These are phyloP conservation scores for Talaromyces sp. DNA, from an alignment of 2,329 filamentous ascomycete genomes.

Conservation along the genomic window DNA sequence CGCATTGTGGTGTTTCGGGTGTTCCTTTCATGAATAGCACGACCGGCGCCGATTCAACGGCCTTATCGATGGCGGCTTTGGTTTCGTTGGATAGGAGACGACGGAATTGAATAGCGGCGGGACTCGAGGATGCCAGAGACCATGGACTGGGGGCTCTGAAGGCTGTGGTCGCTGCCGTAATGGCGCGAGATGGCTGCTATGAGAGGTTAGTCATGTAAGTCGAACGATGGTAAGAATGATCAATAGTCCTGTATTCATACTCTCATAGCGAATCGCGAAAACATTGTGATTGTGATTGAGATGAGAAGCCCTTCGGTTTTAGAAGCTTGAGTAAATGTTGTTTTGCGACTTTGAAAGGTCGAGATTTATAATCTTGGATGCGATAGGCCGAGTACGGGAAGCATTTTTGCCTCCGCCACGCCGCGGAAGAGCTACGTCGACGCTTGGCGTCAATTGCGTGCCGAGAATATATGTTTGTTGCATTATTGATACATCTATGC, in stretches of 20 bases:
- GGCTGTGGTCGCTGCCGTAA: background rate
- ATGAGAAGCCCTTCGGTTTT: background rate
- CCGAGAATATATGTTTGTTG: background rate
- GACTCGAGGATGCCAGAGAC: slow-evolving; percentile 12
- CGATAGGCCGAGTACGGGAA: background rate
- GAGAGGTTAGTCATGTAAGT: background rate
- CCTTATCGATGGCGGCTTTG: slow-evolving; percentile 80
- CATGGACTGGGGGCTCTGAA: slow-evolving; percentile 10
- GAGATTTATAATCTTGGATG: slow-evolving; percentile 9
- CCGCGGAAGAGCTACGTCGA: slow-evolving; percentile 8
- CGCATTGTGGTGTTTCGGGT: slow-evolving; percentile 91
- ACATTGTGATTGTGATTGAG: slow-evolving; percentile 7
- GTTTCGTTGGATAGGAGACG: slow-evolving; percentile 79
- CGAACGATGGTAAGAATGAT: background rate
- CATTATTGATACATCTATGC: background rate
- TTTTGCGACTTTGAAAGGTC: background rate
- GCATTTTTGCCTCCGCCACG: slow-evolving; percentile 2
- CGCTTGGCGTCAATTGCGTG: slow-evolving; percentile 9
- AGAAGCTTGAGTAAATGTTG: background rate
- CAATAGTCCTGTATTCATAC: background rate
- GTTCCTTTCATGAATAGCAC: slow-evolving; percentile 99
- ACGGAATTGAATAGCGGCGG: slow-evolving; percentile 28
- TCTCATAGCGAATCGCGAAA: slow-evolving; percentile 10
- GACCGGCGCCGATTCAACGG: slow-evolving; percentile 80
- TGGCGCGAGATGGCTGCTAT: slow-evolving; percentile 11